phyloP scores from a whole-genome alignment of 1,139 yeast genomes.

The Lodderomyces metapsilosis region DNA sequence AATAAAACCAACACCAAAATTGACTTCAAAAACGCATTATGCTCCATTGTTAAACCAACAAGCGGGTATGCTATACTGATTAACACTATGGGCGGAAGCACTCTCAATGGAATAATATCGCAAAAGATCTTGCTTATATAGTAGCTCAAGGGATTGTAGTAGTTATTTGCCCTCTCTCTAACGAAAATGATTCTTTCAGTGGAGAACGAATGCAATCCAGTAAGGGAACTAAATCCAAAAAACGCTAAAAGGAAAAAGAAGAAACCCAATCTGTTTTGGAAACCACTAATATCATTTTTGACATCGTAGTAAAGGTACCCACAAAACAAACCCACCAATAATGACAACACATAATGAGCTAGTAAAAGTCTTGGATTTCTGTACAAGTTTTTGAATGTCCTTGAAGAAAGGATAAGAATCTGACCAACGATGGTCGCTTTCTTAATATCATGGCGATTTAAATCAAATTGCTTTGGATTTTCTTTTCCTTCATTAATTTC shows the following conservation, averaged over 20 bases:
- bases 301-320: slow-evolving; percentile 83
- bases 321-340: slow-evolving; percentile 76
- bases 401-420: slow-evolving; percentile 65
- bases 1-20: slow-evolving; percentile 70
- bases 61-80: slow-evolving; percentile 88
- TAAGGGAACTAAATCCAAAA: slow-evolving; percentile 90
- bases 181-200: slow-evolving; percentile 84
- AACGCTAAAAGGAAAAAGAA: slow-evolving; percentile 87
- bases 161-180: slow-evolving; percentile 91
- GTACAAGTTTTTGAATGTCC: slow-evolving; percentile 89
- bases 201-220: slow-evolving; percentile 87
- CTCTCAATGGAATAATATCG: slow-evolving; percentile 85
- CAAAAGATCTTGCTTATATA: slow-evolving; percentile 82
- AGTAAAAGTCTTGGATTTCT: slow-evolving; percentile 84
- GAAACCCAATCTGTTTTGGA: slow-evolving; percentile 90
- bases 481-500: slow-evolving; percentile 45
- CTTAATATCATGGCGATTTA: slow-evolving; percentile 35
- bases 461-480: slow-evolving; percentile 31
- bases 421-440: slow-evolving; percentile 64
- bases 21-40: slow-evolving; percentile 74
- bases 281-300: slow-evolving; percentile 87
- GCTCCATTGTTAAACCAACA: slow-evolving; percentile 80
- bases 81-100: slow-evolving; percentile 83
- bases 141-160: slow-evolving; percentile 83
- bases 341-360: slow-evolving; percentile 78